Evolutionary conservation across 176 grass and related monocot genomes (phyloP).

Genomic region (Phyllostachys edulis): DNA sequence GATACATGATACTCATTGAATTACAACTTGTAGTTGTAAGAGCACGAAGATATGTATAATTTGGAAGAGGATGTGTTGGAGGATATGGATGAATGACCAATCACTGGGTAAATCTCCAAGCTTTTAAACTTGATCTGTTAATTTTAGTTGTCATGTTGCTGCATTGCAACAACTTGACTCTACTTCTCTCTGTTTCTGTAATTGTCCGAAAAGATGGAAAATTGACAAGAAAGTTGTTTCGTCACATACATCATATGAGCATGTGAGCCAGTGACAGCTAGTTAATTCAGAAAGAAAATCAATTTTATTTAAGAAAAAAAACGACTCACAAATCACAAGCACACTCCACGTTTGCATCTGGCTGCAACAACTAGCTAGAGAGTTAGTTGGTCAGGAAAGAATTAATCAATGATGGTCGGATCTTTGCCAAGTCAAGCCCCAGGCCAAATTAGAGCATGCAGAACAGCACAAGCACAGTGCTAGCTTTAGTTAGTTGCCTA

Average conservation of each 20-base stretch:
- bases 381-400: background rate
- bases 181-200: no score
- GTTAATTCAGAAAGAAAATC: background rate
- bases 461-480: background rate
- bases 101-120: no score
- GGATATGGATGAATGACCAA: no score
- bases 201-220: no score
- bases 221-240: no score
- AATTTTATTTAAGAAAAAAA: background rate
- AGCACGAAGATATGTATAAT: no score
- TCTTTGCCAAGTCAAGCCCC: conserved; percentile 6
- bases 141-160: no score
- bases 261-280: conserved; percentile 23
- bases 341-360: background rate
- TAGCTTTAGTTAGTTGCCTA: conserved; percentile 9
- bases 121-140: no score
- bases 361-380: background rate
- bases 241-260: background rate
- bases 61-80: no score
- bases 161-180: no score
- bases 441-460: conserved; percentile 19
- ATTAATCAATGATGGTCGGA: conserved; percentile 19
- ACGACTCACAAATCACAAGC: background rate
- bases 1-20: no score
- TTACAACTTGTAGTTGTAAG: no score